Evolutionary conservation across 2,329 filamentous ascomycete genomes (phyloP).

Genomic region (Hirsutella rhossiliensis): DNA sequence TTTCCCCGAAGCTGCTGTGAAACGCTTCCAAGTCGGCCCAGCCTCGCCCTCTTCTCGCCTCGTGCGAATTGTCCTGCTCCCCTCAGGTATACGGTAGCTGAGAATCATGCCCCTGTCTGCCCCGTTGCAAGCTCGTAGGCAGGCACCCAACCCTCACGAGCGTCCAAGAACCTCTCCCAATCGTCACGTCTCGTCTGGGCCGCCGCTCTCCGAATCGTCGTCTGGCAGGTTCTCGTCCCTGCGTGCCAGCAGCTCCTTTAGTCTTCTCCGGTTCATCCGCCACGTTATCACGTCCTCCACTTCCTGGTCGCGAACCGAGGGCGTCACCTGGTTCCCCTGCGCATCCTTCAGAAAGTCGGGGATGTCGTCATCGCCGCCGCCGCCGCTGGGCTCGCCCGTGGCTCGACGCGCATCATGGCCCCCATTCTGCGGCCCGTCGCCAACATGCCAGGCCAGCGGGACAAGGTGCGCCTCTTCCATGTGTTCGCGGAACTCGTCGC

Average conservation of each 20-base stretch:
- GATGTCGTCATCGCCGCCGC: conserved; percentile 13
- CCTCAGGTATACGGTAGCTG: too few relatives aligned
- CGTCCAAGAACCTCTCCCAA: too few relatives aligned
- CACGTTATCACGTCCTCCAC: conserved; percentile 35
- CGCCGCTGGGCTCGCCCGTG: background rate
- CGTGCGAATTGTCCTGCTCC: too few relatives aligned
- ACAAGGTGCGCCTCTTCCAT: conserved; percentile 41
- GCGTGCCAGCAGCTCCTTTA: conserved; percentile 30
- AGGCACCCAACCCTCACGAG: too few relatives aligned
- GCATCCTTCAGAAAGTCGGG: conserved; percentile 40
- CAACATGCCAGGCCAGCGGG: conserved; percentile 43
- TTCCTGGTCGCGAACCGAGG: conserved; percentile 38
- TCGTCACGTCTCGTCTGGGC: conserved; percentile 4
- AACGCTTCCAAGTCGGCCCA: too few relatives aligned
- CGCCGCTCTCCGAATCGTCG: conserved; percentile 21
- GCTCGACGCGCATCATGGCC: background rate
- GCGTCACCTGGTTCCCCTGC: conserved; percentile 44
- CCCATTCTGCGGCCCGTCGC: conserved; percentile 42
- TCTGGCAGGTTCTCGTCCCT: conserved; percentile 34
- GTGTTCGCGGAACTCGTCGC: conserved; percentile 32
- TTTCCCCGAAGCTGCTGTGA: too few relatives aligned
- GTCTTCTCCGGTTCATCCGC: conserved; percentile 28
- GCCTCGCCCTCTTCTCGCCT: too few relatives aligned
- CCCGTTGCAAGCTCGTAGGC: too few relatives aligned
- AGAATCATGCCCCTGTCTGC: too few relatives aligned